Evolutionary conservation across 331 rosid genomes (phyloP).

Genomic region (Pyrus hybrid): DNA sequence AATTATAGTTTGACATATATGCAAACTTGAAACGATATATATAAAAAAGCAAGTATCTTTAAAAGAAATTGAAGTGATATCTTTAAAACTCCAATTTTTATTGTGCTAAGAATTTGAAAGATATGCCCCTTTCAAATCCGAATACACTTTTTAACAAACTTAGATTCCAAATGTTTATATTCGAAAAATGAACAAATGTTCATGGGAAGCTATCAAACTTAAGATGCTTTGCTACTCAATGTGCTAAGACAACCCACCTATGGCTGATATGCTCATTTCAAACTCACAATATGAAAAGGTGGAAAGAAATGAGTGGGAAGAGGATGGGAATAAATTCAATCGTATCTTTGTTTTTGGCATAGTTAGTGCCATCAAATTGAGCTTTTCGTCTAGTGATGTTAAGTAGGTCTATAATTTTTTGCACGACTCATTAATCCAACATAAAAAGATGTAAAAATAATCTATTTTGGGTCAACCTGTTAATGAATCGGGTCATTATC

Average conservation of each 20-base stretch:
- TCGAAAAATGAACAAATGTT: not conserved
- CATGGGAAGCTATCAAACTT: not conserved
- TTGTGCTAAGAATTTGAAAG: not conserved
- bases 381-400: too few relatives aligned
- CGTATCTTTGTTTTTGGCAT: not conserved
- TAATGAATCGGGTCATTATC: too few relatives aligned
- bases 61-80: not conserved
- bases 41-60: too few relatives aligned
- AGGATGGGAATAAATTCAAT: too few relatives aligned
- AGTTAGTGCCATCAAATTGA: not conserved
- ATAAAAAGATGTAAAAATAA: too few relatives aligned
- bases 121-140: slow-evolving; percentile 6
- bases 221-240: not conserved
- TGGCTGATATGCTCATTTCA: not conserved
- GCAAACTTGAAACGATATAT: too few relatives aligned
- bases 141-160: not conserved
- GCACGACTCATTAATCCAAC: too few relatives aligned
- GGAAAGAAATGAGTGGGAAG: not conserved
- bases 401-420: too few relatives aligned
- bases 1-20: too few relatives aligned
- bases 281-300: not conserved
- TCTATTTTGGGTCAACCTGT: too few relatives aligned
- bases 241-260: slow-evolving; percentile 1
- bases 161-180: not conserved
- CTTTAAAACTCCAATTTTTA: not conserved